Base-by-base conservation (phyloP, 2,329 filamentous ascomycete genomes). In the Cytospora schulzeri region DNA sequence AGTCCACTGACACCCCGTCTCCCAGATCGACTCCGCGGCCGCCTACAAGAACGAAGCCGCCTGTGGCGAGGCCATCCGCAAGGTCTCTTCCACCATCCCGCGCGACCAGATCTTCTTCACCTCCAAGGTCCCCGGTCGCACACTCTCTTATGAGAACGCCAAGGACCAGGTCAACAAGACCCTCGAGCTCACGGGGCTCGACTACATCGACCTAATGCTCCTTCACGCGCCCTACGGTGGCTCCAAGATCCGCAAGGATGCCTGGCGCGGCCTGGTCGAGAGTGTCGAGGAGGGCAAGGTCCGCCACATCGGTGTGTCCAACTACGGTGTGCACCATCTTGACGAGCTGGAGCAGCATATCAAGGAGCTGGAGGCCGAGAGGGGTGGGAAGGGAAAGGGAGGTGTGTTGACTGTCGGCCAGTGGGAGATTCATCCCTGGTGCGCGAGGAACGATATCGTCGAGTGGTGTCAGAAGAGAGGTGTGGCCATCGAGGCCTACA, bases 401-500 rank as follows among this genome's bases (percentile, higher is more conserved):
- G 91, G 91, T 28, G 80, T 91, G 50, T 84, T 97, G 71, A 90
- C 88, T 66, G 90, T 97, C 45, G 93, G 92, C 50, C 93, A 97
- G 77, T 92, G 90, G 77, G 93, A 97, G 77, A 79, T 97, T 14
- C 93, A 97, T 76, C 93, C 93, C 0, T 97, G 92, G 93, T 86
- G 93, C 51, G 83, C 88, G 11, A 83, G 93, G n/a, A 79, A 82
- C 26, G 92, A 97, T 72, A 92, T 97, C 66, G 87, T 88, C 11
- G 79, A 85, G 55, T 97, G 93, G 92, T 91, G 90, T 70, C 76
- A 81, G 68, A 81, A 88, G 75, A 81, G 86, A 22, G 81, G 82
- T 66, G 79, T 91, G 24, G 83, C 86, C 35, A 74, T 91, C 17
- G 82, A 92, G 76, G 86, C 86, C 0, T 89, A 88, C 73, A 82